Evolutionary conservation across 2,329 filamentous ascomycete species (phyloP).

Genomic region (Aspergillus luchuensis): DNA sequence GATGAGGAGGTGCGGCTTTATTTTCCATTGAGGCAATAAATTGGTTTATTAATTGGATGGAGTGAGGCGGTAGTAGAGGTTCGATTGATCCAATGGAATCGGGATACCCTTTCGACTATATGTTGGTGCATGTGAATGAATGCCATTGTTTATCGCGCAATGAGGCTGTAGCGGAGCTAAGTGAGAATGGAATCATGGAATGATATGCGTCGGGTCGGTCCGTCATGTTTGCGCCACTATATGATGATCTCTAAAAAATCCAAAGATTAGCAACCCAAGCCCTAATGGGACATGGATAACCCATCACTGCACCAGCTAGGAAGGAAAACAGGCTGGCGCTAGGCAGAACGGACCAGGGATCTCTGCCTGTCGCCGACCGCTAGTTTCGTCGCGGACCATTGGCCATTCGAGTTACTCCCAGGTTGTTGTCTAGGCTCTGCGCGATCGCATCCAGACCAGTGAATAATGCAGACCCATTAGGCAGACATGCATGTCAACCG

Average conservation of each 20-base stretch:
- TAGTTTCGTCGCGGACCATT: not conserved
- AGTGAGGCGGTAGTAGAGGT: not conserved
- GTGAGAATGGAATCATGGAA: not conserved
- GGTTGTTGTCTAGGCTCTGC: no score
- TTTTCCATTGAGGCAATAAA: constrained; percentile 51
- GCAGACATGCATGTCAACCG: not conserved
- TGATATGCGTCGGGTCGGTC: constrained; percentile 3
- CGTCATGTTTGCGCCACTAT: not conserved
- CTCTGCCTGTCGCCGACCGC: not conserved
- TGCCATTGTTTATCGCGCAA: not conserved
- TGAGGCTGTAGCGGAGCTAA: not conserved
- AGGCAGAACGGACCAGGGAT: not conserved
- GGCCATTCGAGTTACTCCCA: no score
- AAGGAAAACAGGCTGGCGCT: no score
- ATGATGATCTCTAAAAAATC: not conserved
- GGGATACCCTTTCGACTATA: not conserved
- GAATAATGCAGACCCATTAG: not conserved
- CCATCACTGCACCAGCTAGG: no score
- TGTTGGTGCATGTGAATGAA: not conserved
- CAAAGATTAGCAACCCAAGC: no score
- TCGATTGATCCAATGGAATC: not conserved
- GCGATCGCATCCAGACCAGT: not conserved
- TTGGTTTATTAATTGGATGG: no score
- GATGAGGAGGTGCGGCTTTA: constrained; percentile 51
- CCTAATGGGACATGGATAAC: no score